phyloP scores from a whole-genome alignment of 2,329 filamentous ascomycete genomes.

The Parafenestella ontariensis region DNA sequence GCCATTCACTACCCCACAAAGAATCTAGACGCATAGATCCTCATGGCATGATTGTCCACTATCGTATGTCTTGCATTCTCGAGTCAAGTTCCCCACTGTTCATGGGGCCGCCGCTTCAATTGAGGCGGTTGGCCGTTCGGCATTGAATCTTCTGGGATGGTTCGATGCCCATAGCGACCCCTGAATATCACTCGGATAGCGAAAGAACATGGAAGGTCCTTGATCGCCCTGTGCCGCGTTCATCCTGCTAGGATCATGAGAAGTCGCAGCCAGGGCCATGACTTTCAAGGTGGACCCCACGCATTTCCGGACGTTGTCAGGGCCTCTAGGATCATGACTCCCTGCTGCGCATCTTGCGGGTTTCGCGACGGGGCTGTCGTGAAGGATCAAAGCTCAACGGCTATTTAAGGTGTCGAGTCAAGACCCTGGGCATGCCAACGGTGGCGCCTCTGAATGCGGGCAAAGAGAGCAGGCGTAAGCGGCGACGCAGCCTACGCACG shows the following conservation, averaged over 20 bases:
- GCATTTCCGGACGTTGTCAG: slow-evolving; percentile 7
- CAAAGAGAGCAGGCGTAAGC: slow-evolving; percentile 5
- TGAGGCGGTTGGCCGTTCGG: slow-evolving; percentile 10
- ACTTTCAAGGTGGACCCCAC: slow-evolving; percentile 4
- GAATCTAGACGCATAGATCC: slow-evolving; percentile 4
- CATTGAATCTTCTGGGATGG: slow-evolving; percentile 6
- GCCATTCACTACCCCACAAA: slow-evolving; percentile 6
- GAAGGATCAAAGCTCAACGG: slow-evolving; percentile 30
- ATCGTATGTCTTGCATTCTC: slow-evolving; percentile 27
- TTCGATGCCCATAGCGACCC: slow-evolving; percentile 12
- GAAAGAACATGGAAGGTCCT: slow-evolving; percentile 18
- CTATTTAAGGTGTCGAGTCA: slow-evolving; percentile 26
- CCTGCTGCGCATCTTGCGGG: slow-evolving; percentile 10
- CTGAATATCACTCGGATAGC: slow-evolving; percentile 8
- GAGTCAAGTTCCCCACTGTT: slow-evolving; percentile 17
- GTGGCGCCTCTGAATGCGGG: slow-evolving; percentile 9
- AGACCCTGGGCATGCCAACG: slow-evolving; percentile 1
- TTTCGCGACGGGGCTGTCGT: slow-evolving; percentile 4
- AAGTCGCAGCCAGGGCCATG: slow-evolving; percentile 9
- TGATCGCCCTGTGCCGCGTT: slow-evolving; percentile 6
- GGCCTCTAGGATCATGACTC: slow-evolving; percentile 14
- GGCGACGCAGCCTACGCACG: slow-evolving; percentile 22
- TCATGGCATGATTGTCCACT: slow-evolving; percentile 15
- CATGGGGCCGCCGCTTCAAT: slow-evolving; percentile 1
- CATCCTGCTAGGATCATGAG: background rate